These are phyloP conservation scores for Phialophora chinensis DNA, from an alignment of 2,329 filamentous ascomycete genomes.

Conservation along the genomic window DNA sequence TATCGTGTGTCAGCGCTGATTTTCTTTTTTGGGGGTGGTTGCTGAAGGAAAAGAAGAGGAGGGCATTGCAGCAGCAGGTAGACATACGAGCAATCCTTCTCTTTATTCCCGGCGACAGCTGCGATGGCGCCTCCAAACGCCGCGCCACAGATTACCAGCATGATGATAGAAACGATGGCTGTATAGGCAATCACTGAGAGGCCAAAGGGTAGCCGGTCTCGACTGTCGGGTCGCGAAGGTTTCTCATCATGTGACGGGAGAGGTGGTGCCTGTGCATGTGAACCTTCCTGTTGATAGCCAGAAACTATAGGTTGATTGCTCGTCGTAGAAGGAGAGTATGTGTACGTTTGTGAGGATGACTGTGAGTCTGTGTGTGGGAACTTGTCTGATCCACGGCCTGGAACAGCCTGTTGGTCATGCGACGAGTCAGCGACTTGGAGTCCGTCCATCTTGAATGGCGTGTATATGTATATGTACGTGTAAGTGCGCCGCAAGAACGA, in stretches of 20 bases:
- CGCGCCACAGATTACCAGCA: not conserved
- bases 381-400: not conserved
- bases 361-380: not conserved
- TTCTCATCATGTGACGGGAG: not conserved
- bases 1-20: no score
- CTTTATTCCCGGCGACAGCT: not conserved
- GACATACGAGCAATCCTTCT: slow-evolving; percentile 6
- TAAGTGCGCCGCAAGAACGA: no score
- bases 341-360: not conserved
- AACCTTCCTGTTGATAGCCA: not conserved
- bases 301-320: not conserved
- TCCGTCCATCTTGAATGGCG: not conserved
- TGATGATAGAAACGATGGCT: not conserved
- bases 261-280: not conserved
- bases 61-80: not conserved
- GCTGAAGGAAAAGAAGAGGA: not conserved
- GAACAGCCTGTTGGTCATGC: not conserved
- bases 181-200: slow-evolving; percentile 1
- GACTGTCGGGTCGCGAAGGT: not conserved
- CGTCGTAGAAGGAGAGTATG: not conserved
- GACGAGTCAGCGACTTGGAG: not conserved
- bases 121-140: slow-evolving; percentile 6
- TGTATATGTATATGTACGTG: not conserved
- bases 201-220: not conserved
- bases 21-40: not conserved